Base-by-base conservation (phyloP, 2,329 filamentous ascomycete species). In the Fusarium caatingaense region DNA sequence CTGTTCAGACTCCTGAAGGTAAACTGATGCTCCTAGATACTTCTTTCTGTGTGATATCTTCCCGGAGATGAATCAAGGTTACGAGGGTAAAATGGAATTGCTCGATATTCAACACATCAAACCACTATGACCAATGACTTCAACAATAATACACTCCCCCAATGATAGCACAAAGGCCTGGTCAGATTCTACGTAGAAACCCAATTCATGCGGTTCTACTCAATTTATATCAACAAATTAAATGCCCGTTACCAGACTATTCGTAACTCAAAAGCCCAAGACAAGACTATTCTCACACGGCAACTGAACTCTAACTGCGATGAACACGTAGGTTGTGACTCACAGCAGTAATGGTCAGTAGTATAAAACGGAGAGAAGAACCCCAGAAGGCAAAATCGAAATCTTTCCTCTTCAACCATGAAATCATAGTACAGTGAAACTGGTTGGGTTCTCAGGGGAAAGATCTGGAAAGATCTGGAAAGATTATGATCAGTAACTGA, bases 21-120 rank as follows among this genome's bases (percentile, higher is more conserved):
- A 12, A n/a, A n/a, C 6, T 4, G 10, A 37, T n/a, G 9, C 34
- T 6, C n/a, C 0, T 5, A n/a, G 18, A n/a, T 6, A 37, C 5
- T 11, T n/a, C 1, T 3, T n/a, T 37, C 2, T n/a, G 18, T 37
- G 10, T 37, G 34, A 37, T 12, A n/a, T 37, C 18, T n/a, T 25
- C 25, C 34, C n/a, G 10, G 10, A 12, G 34, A 7, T 37, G 0
- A 9, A 37, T n/a, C 34, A 37, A 37, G 6, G 10, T 37, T n/a
- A 12, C 18, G 4, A 37, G 6, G 34, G 6, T 37, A n/a, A 37
- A n/a, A 37, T 11, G n/a, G 34, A 37, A 37, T n/a, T 12, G 1
- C 2, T n/a, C 18, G 10, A 37, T 37, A n/a, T 37, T 10, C 18
- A n/a, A n/a, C 10, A 37, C 34, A 37, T 37, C 34, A 37, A 37